phyloP scores from a whole-genome alignment of 768 basidiomycete species.

The Hysterangium stoloniferum region DNA sequence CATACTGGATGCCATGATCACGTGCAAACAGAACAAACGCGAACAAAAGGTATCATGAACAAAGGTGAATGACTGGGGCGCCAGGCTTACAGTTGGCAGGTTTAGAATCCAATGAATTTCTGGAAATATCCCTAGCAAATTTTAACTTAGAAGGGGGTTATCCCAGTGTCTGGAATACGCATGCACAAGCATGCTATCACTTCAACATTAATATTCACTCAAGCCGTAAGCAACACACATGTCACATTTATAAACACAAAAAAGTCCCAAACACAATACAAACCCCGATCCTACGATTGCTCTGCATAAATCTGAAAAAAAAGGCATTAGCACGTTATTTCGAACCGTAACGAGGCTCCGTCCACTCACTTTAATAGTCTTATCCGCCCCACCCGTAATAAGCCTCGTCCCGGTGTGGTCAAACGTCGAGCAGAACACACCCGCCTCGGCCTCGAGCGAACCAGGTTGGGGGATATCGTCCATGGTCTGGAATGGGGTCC shows the following conservation, averaged over 20 bases:
- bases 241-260: background rate
- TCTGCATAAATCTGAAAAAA: slow-evolving; percentile 56
- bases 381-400: slow-evolving; percentile 96
- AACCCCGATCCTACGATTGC: slow-evolving; percentile 41
- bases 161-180: too few species aligned
- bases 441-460: slow-evolving; percentile 95
- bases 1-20: too few species aligned
- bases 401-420: slow-evolving; percentile 91
- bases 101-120: too few species aligned
- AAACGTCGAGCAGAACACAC: slow-evolving; percentile 95
- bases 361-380: slow-evolving; percentile 85
- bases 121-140: too few species aligned
- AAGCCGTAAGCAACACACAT: too few species aligned
- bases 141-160: too few species aligned
- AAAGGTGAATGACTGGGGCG: too few species aligned
- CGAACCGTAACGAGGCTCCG: slow-evolving; percentile 4
- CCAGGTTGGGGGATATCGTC: slow-evolving; percentile 95
- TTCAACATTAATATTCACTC: too few species aligned
- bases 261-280: background rate
- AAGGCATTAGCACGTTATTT: background rate
- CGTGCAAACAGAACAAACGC: too few species aligned
- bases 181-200: too few species aligned
- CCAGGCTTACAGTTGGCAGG: too few species aligned
- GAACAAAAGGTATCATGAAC: too few species aligned
- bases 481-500: slow-evolving; percentile 89